Conservation (phyloP, 331 rosid species). For the Acacia pycnantha region DNA sequence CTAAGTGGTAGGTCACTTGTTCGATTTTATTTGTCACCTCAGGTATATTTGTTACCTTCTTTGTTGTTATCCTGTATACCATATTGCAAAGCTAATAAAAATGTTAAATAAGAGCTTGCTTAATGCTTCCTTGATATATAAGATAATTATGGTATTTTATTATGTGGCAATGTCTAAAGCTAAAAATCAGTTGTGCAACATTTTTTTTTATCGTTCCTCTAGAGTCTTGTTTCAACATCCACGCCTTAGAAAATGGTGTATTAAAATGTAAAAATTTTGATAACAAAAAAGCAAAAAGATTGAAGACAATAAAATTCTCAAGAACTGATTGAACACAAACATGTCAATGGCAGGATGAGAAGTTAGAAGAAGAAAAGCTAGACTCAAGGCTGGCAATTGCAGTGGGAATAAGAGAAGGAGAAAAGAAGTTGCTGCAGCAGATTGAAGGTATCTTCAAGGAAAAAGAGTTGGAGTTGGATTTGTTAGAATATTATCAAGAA, state of each 20-base stretch:
- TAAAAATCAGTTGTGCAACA: background rate
- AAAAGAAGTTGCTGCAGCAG: constrained; percentile 78
- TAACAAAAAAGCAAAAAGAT: background rate
- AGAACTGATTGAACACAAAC: constrained; percentile 19
- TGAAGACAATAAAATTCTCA: constrained; percentile 7
- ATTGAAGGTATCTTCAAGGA: constrained; percentile 63
- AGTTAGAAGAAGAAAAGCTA: constrained; percentile 58
- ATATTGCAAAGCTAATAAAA: background rate
- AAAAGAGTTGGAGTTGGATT: constrained; percentile 65
- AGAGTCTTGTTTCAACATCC: background rate
- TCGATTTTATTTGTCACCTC: too few relatives aligned
- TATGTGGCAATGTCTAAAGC: background rate
- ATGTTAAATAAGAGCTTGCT: background rate
- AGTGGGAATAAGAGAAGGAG: constrained; percentile 86
- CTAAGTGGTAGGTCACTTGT: too few relatives aligned
- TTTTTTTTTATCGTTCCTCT: background rate
- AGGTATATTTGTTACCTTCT: background rate
- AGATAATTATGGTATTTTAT: background rate
- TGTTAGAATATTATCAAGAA: constrained; percentile 83
- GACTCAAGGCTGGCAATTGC: constrained; percentile 73
- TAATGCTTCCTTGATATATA: background rate
- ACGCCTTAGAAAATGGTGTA: background rate
- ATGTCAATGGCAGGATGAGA: constrained; percentile 64
- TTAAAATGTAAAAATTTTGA: background rate
- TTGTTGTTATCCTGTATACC: background rate